Evolutionary conservation across 441 rosid species (phyloP).

Genomic region (Euphorbia celastroides): DNA sequence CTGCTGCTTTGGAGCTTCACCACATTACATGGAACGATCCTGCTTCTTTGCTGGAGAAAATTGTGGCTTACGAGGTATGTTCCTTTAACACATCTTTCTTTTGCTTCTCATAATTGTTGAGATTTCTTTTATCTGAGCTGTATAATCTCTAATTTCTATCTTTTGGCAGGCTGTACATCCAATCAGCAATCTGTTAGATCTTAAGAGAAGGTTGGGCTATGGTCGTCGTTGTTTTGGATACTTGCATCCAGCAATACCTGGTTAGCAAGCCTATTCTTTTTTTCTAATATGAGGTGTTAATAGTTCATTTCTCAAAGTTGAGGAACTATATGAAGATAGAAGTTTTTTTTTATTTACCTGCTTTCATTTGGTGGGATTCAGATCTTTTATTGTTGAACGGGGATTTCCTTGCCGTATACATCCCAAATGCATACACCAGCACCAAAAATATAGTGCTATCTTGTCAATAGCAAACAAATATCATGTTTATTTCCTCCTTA

Average conservation of each 20-base stretch:
- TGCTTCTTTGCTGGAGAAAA: constrained; percentile 91
- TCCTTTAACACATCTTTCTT: constrained; percentile 13
- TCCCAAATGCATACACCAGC: no score
- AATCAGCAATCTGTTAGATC: constrained; percentile 85
- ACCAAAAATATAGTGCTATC: neutral
- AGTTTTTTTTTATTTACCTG: no score
- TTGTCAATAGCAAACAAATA: neutral
- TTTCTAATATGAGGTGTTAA: neutral
- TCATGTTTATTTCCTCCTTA: neutral
- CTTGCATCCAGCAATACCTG: constrained; percentile 83
- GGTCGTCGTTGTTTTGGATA: constrained; percentile 93
- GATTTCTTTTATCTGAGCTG: constrained; percentile 6
- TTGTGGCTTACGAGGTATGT: constrained; percentile 82
- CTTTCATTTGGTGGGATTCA: no score
- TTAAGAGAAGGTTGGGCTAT: constrained; percentile 84
- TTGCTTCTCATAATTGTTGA: constrained; percentile 5
- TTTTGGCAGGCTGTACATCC: constrained; percentile 87
- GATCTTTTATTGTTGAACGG: neutral
- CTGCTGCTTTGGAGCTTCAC: constrained; percentile 88
- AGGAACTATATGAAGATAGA: no score
- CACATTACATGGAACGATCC: constrained; percentile 96
- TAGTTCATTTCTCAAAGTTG: neutral
- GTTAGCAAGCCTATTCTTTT: constrained; percentile 37
- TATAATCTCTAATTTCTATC: constrained; percentile 7
- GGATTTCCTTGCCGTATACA: neutral